Base-by-base conservation (phyloP, 805 yeast genomes). In the Metschnikowia gelsemii region DNA sequence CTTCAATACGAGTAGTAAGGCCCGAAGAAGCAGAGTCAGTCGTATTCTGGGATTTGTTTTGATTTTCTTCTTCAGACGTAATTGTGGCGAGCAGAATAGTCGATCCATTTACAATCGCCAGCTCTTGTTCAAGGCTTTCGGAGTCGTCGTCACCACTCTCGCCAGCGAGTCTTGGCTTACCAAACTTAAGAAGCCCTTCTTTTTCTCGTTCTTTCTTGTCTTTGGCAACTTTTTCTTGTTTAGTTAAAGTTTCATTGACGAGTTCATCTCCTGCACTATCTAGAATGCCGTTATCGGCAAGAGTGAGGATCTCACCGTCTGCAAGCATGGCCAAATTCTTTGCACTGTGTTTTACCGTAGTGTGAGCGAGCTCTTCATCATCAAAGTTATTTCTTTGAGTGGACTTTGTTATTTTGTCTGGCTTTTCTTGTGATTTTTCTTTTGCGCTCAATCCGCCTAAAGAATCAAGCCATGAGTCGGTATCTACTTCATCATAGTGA, bases 291-390 rank as follows among this genome's bases (percentile, higher is more conserved):
- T 57, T 50, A 48, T 81, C 87, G 35, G 78, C 72, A 36, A 84
- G 63, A 0, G 89, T 84, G 38, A 85, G 62, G 2, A 83, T 65
- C 0, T 68, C 76, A 5, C 70, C 66, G n/a, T 62, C 72, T 4
- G 62, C 57, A 1, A 72, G 49, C 11, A 57, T 53, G 2, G 54
- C 49, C 8, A 80, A 53, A n/a, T 72, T 73, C n/a, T 55, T 54
- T 8, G 64, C 27, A 24, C 61, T 58, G 55, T 80, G 85, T 0
- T 70, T 75, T 2, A 81, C 65, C 28, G 63, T 65, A 12, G 75
- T 39, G 13, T 11, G 32, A 9, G 35, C 9, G n/a, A 3, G 5
- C 4, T 14, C 22, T 14, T 21, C 32, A n/a, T n/a, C n/a, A n/a
- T n/a, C n/a, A n/a, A n/a, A n/a, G 17, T 21, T 29, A 9, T 2